Base-by-base conservation (phyloP, 768 basidiomycete genomes). In the Mycena crocata region DNA sequence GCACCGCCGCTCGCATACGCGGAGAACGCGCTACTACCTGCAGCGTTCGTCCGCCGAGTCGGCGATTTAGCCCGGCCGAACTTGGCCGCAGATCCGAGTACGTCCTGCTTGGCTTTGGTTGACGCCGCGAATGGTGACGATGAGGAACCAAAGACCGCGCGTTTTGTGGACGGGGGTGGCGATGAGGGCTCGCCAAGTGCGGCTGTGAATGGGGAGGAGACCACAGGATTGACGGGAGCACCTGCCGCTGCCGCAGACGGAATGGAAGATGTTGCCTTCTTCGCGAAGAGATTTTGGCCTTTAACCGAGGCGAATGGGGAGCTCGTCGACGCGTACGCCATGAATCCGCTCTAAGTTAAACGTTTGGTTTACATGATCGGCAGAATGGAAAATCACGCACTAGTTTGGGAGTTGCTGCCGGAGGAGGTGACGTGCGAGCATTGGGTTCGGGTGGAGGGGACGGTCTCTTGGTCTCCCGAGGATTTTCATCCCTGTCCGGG, bases 291-390 rank as follows among this genome's bases (percentile, higher is more conserved):
- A 73, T 86, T 91, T 65, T 89, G 86, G 50, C 91, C 93, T 70
- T 90, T 92, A 73, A 92, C 88, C 50, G 86, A 78, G 17, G 90
- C 88, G 72, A 94, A 94, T 6, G 93, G 92, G 2, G 93, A 93
- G 60, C 82, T 85, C 14, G 87, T 80, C 3, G 91, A 90, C 15
- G 93, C 92, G 71, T 93, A 94, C 2, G 92, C 90, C 86, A 90
- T 89, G 76, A 94, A 94, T 28, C 93, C 93, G 57, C 86, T 80
- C 91, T 91, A 48, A 49, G 55, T 34, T 66, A 57, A 62, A 31
- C 30, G 23, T 42, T 56, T 66, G 59, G 54, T 52, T 51, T 32
- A 40, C 17, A 58, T 64, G 32, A 10, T 69, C 54, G 54, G 59
- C 52, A 67, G 51, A 63, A 68, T 58, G 63, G 62, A 39, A 64